Base-by-base conservation (phyloP, 2,329 filamentous ascomycete species). In the Bipolaris zeicola region DNA sequence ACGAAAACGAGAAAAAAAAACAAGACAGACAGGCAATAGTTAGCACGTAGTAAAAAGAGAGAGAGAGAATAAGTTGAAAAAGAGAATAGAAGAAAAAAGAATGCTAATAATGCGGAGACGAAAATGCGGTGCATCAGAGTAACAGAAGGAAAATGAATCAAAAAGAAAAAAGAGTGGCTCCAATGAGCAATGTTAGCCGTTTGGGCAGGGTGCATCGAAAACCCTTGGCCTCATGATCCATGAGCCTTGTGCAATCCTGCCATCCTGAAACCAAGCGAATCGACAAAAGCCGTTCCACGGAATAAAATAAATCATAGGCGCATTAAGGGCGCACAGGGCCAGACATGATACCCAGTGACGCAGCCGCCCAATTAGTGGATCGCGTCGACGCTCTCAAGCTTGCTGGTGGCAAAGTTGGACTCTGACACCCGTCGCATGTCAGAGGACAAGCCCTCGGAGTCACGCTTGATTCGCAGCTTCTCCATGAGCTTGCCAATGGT, bases 401-500 rank as follows among this genome's bases (percentile, higher is more conserved):
- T 75, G 41, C 62, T 54, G 31, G 66, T 57, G 1, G 50, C 61
- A 52, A 73, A 75, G 42, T 70, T 69, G 36, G 71, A 66, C 50
- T 77, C 75, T 50, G 71, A 74, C 31, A 68, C 68, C 47, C 72
- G 74, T 58, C 75, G 75, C 57, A 75, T 68, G 20, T 61, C 65
- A 28, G 66, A 69, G 14, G 66, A 58, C 28, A 76, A 58, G 61
- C 65, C 72, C 51, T 74, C 72, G 22, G 67, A 68, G 54, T 69
- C 74, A 63, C 87, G 84, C 44, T 89, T 85, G 34, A 96, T 80
- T 58, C 90, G 87, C 28, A 96, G 82, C 76, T 94, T 96, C 75
- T 96, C 90, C 73, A 93, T 94, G 62, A 97, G 79, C 72, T 92
- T 91, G 16, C 91, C 83, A 45, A 97, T 87, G 3, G 87, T 86